Base-by-base conservation (phyloP, 768 basidiomycete species). In the Omphalotus guepiniiformis region DNA sequence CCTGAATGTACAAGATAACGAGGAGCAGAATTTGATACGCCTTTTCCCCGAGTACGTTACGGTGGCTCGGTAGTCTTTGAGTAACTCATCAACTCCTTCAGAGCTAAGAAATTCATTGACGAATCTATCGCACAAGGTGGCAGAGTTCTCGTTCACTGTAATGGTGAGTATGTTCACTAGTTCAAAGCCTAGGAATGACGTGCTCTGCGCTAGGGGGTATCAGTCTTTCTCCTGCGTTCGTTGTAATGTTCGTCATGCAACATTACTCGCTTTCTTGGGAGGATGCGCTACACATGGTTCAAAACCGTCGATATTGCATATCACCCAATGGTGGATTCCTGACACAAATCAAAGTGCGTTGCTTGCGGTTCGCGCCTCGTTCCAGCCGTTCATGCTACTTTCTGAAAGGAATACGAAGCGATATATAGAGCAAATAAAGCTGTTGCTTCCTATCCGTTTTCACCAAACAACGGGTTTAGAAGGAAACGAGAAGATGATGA, bases 171-270 rank as follows among this genome's bases (percentile, higher is more conserved):
- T 26, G 3, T 19, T 28, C 21, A 27, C n/a, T n/a, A n/a, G n/a
- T 29, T 39, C 25, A 26, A 30, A 6, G 6, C 38, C 25, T 8
- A 6, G 51, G 5, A 8, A 41, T 12, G 6, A 8, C 6, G 39
- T 21, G 9, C 25, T 22, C 19, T 12, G 9, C 19, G 41, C 6
- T 53, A 92, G 89, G 90, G 30, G 91, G 91, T 3, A 93, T 93
- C 62, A 87, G 84, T 50, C 72, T 93, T 9, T 92, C 89, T 2
- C 91, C 91, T 0, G 79, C 90, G 1, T 92, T 93, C 49, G 91
- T 92, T 19, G 86, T 93, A 44, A 93, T 93, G 88, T 93, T 88
- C 60, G 89, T 89, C 29, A 93, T 93, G 91, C 85, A 88, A 50
- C 79, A 85, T 56, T 82, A 82, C 61, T 79, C 80, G 23, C 67